phyloP scores from a whole-genome alignment of 495 filamentous ascomycete genomes.

The Penicillium bovifimosum region DNA sequence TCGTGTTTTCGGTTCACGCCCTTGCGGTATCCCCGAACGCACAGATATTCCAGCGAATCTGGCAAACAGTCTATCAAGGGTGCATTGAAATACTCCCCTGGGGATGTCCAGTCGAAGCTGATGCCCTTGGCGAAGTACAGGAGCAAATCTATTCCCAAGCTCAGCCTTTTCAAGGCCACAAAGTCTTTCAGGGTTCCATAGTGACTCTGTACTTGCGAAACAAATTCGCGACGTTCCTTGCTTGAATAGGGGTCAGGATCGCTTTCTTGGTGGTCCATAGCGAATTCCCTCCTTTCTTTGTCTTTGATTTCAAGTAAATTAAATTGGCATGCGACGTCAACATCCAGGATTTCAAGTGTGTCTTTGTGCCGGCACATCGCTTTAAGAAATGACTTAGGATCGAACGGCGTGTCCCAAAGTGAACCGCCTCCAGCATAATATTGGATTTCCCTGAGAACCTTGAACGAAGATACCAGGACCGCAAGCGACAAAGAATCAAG shows the following conservation, averaged over 20 bases:
- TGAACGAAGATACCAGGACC: constrained; percentile 15
- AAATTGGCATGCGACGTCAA: constrained; percentile 16
- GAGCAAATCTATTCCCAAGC: constrained; percentile 19
- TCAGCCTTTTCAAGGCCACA: constrained; percentile 16
- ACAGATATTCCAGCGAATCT: constrained; percentile 21
- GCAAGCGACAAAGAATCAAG: constrained; percentile 9
- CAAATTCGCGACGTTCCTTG: accelerated
- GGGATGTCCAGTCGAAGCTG: too few relatives aligned
- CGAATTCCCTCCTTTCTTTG: not conserved
- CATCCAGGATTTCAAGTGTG: constrained; percentile 23
- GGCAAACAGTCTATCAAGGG: constrained; percentile 16
- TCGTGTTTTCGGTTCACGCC: constrained; percentile 12
- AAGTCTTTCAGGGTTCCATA: constrained; percentile 18
- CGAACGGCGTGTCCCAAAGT: too few relatives aligned
- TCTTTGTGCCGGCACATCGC: constrained; percentile 17
- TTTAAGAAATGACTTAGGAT: constrained; percentile 20
- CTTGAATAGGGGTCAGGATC: not conserved
- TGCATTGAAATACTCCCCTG: too few relatives aligned
- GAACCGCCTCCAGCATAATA: constrained; percentile 24
- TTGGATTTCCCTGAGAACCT: constrained; percentile 14
- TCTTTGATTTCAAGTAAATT: not conserved
- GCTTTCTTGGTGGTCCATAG: not conserved
- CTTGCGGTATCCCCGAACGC: constrained; percentile 22
- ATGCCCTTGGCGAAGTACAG: constrained; percentile 21
- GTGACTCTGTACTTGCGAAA: not conserved